Evolutionary conservation across 805 yeast genomes (phyloP).

Genomic region (Kregervanrija fluxuum): DNA sequence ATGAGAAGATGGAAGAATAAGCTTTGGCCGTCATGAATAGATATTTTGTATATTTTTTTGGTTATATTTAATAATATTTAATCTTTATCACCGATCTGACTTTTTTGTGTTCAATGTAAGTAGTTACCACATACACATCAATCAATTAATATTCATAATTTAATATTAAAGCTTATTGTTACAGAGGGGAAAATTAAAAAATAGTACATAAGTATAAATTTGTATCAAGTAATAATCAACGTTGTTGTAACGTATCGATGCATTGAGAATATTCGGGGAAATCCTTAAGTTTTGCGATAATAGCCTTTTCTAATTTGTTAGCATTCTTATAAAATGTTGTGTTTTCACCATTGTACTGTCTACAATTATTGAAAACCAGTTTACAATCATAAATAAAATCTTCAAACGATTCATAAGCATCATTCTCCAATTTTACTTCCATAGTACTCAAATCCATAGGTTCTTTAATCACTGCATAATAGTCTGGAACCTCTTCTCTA

Average conservation of each 20-base stretch:
- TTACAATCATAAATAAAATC: conserved; percentile 86
- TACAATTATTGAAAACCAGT: conserved; percentile 82
- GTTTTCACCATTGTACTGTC: conserved; percentile 86
- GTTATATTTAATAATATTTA: not conserved
- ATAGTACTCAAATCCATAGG: conserved; percentile 97
- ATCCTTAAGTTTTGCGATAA: conserved; percentile 75
- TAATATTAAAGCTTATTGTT: no score
- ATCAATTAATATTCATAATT: not conserved
- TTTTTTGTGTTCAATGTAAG: not conserved
- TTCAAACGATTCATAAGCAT: conserved; percentile 84
- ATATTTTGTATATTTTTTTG: not conserved
- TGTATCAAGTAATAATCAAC: not conserved
- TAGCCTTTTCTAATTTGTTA: conserved; percentile 83
- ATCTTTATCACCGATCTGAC: not conserved
- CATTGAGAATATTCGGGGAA: conserved; percentile 85
- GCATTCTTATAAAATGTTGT: conserved; percentile 96
- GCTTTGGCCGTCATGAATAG: not conserved
- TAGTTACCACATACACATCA: not conserved
- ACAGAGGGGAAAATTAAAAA: no score
- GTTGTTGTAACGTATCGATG: conserved; percentile 42
- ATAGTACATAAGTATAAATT: no score
- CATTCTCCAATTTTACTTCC: conserved; percentile 89
- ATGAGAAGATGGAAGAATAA: conserved; percentile 13
- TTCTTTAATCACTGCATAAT: conserved; percentile 91
- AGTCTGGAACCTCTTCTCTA: conserved; percentile 91